Percentiles rank a stretch among this genome's conserved stretches.
These are phyloP conservation scores for Saururus chinensis DNA, from an alignment of 164 flowering plant species.

Conservation along the genomic window DNA sequence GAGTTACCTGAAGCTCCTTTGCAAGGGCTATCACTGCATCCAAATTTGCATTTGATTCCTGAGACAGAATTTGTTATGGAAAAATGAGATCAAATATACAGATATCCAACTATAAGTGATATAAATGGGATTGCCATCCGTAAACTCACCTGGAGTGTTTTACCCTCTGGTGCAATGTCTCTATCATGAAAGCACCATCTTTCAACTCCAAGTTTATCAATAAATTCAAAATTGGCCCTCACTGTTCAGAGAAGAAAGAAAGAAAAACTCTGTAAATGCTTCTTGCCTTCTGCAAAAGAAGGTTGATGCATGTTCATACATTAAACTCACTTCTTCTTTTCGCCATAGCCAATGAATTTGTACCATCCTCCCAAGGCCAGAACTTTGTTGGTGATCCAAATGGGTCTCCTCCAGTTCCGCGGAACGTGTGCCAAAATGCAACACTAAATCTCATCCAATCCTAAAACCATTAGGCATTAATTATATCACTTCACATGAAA, in stretches of 20 bases:
- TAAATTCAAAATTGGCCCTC: conserved; percentile 95
- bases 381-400: conserved; percentile 87
- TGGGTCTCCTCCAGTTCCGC: conserved; percentile 89
- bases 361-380: conserved; percentile 99
- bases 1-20: conserved; percentile 84
- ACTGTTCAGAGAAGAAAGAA: conserved; percentile 32
- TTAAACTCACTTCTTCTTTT: conserved; percentile 71
- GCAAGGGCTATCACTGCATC: conserved; percentile 92
- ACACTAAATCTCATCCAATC: conserved; percentile 97
- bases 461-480: conserved; percentile 21
- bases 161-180: conserved; percentile 93
- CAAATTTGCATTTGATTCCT: conserved; percentile 88
- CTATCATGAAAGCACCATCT: conserved; percentile 97
- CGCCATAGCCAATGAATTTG: conserved; percentile 92
- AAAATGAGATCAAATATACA: neutral
- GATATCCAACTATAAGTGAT: neutral
- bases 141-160: conserved; percentile 54
- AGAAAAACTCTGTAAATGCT: neutral
- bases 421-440: conserved; percentile 99
- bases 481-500: neutral
- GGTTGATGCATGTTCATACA: neutral
- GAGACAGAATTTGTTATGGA: conserved; percentile 2
- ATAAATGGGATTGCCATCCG: neutral
- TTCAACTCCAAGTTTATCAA: conserved; percentile 88
- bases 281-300: neutral